Base-by-base conservation (phyloP, 129 eudicot species). In the Centella asiatica region DNA sequence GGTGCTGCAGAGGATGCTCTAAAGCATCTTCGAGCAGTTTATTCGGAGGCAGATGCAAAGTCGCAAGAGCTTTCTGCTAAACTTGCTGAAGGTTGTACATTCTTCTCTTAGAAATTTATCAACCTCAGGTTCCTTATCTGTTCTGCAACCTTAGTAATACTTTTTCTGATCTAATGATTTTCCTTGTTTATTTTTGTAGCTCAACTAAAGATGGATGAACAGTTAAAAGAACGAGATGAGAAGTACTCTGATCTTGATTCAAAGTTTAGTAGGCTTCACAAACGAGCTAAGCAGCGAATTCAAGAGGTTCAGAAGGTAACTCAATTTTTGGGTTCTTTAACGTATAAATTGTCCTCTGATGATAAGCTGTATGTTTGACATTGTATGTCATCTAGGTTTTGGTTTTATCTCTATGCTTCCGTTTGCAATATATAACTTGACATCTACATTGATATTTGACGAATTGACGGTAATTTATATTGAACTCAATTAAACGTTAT, bases 261-360 rank as follows among this genome's bases (percentile, higher is more conserved):
- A 65, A 93, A 93, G 78, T 75, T 93, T 62, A 93, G 69, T 76
- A 78, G 99, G 74, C 99, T 93, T 85, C 99, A 93, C 73, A 93
- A 93, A 81, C 80, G 99, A 71, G 99, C 99, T 76, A 93, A 88
- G 66, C 99, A 93, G 77, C 89, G 99, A 33, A 93, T 93, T 56
- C 96, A 93, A 76, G 99, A 93, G 58, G 96, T 93, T 78, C 99
- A 93, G 67, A 93, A 93, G 88, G 99, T 93, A 86, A 64, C 49
- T 69, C 27, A 22, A 57, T 65, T 15, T 56, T 61, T 63, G 68
- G 60, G 74, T 55, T 74, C 61, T 65, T 64, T 59, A 62, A 58
- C 18, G 10, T 55, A n/a, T n/a, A n/a, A n/a, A 31, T 18, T 4
- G 29, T 11, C 31, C n/a, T 19, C 28, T 55, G 44, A 14, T 62